A percentile compares a stretch with the other conserved stretches of the same genome.
Evolutionary conservation across 2,329 filamentous ascomycete genomes (phyloP).

Genomic region (Metarhizium album): DNA sequence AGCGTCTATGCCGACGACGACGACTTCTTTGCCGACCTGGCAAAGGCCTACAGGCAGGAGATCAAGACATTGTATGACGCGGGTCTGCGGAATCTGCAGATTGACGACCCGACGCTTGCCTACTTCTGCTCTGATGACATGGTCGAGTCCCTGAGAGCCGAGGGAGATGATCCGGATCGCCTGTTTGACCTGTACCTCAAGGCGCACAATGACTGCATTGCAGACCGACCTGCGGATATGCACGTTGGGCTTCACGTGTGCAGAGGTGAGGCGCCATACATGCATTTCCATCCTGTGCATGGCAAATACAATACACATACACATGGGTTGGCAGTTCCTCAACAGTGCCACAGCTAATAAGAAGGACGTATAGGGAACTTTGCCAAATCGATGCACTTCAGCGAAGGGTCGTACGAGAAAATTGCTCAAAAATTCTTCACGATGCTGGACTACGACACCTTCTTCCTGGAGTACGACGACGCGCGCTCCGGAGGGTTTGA

Average conservation of each 20-base stretch:
- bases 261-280: conserved; percentile 22
- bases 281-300: conserved; percentile 19
- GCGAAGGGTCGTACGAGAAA: conserved; percentile 52
- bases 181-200: conserved; percentile 61
- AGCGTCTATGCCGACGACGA: conserved; percentile 40
- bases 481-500: conserved; percentile 50
- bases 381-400: conserved; percentile 51
- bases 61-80: conserved; percentile 42
- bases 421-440: conserved; percentile 52
- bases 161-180: conserved; percentile 50
- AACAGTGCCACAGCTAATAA: too few relatives aligned
- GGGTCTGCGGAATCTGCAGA: conserved; percentile 46
- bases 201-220: conserved; percentile 62
- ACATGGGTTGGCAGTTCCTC: too few relatives aligned
- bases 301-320: too few relatives aligned
- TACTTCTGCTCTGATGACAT: conserved; percentile 62
- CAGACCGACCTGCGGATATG: conserved; percentile 50
- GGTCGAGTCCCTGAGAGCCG: conserved; percentile 44
- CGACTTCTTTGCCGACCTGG: conserved; percentile 47
- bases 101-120: conserved; percentile 52
- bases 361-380: too few relatives aligned
- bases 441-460: conserved; percentile 48
- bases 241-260: conserved; percentile 60
- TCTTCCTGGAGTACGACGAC: conserved; percentile 52
- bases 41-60: conserved; percentile 43